Conservation (phyloP, 2,329 filamentous ascomycete species). For the Tympanopsis confertula region DNA sequence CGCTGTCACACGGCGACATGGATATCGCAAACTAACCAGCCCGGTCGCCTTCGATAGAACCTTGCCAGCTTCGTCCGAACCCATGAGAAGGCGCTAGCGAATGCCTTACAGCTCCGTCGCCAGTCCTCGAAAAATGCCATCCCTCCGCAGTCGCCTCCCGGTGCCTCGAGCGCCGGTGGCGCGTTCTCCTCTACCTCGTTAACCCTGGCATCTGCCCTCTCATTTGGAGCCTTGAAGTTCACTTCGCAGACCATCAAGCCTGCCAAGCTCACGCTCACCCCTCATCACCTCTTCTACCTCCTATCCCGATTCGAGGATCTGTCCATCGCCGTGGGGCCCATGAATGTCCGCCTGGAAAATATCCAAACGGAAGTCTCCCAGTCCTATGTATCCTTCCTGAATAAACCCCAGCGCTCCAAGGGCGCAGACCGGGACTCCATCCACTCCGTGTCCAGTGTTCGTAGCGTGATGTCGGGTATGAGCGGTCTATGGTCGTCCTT, state of each 20-base stretch:
- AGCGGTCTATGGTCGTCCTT: slow-evolving; percentile 84
- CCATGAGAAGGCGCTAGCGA: slow-evolving; percentile 92
- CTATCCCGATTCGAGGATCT: slow-evolving; percentile 91
- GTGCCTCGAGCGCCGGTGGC: slow-evolving; percentile 44
- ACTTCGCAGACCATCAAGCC: slow-evolving; percentile 77
- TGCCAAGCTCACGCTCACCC: slow-evolving; percentile 81
- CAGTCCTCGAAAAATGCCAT: slow-evolving; percentile 45
- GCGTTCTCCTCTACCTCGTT: slow-evolving; percentile 61
- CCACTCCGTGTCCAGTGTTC: slow-evolving; percentile 88
- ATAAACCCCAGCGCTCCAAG: slow-evolving; percentile 69
- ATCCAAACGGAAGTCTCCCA: slow-evolving; percentile 78
- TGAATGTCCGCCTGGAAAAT: slow-evolving; percentile 92
- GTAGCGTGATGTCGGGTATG: slow-evolving; percentile 96
- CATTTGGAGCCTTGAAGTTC: slow-evolving; percentile 74
- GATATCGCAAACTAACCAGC: too few species aligned
- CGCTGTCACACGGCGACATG: too few species aligned
- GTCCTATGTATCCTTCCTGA: slow-evolving; percentile 89
- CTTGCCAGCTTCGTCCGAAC: slow-evolving; percentile 91
- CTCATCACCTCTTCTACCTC: slow-evolving; percentile 93
- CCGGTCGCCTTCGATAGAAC: slow-evolving; percentile 50
- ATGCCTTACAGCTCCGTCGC: slow-evolving; percentile 78
- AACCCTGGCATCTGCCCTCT: slow-evolving; percentile 70
- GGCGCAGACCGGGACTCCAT: slow-evolving; percentile 83
- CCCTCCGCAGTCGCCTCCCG: slow-evolving; percentile 42
- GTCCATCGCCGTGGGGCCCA: slow-evolving; percentile 78